phyloP scores from a whole-genome alignment of 2,329 filamentous ascomycete species.

The Emergomyces africanus region DNA sequence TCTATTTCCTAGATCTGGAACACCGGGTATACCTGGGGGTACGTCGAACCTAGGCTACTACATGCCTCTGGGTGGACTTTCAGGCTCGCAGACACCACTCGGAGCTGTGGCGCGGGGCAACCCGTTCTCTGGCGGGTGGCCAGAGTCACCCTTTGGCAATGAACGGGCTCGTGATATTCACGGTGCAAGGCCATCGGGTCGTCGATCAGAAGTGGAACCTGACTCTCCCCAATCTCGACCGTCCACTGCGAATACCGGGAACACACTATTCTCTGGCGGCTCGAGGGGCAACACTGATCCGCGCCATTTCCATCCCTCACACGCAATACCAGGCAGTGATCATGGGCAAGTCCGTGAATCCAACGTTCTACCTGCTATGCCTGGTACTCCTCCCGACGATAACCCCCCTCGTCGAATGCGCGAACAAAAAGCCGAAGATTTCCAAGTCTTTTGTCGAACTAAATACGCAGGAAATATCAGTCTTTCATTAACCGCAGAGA shows the following conservation, averaged over 20 bases:
- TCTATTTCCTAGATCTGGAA: constrained; percentile 33
- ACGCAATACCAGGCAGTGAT: constrained; percentile 7
- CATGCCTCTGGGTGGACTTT: constrained; percentile 36
- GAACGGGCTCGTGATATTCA: constrained; percentile 11
- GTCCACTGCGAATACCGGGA: constrained; percentile 33
- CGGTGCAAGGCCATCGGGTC: constrained; percentile 8
- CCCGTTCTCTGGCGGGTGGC: constrained; percentile 7
- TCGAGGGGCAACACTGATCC: constrained; percentile 14
- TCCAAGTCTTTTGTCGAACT: constrained; percentile 86
- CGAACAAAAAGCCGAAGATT: constrained; percentile 69
- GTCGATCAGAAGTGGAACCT: constrained; percentile 21
- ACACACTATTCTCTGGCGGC: constrained; percentile 19
- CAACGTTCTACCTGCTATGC: not conserved
- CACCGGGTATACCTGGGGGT: constrained; percentile 36
- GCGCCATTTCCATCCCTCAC: constrained; percentile 15
- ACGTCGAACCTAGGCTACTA: constrained; percentile 36
- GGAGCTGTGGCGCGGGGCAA: constrained; percentile 34
- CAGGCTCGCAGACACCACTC: constrained; percentile 36
- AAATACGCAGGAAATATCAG: constrained; percentile 79
- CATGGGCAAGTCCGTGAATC: constrained; percentile 6
- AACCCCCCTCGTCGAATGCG: constrained; percentile 42
- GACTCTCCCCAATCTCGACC: constrained; percentile 27
- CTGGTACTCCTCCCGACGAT: constrained; percentile 3
- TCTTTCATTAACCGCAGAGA: constrained; percentile 84
- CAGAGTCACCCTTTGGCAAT: constrained; percentile 26